phyloP scores from a whole-genome alignment of 2,329 filamentous ascomycete species.

The Paecilomyces fulvus region DNA sequence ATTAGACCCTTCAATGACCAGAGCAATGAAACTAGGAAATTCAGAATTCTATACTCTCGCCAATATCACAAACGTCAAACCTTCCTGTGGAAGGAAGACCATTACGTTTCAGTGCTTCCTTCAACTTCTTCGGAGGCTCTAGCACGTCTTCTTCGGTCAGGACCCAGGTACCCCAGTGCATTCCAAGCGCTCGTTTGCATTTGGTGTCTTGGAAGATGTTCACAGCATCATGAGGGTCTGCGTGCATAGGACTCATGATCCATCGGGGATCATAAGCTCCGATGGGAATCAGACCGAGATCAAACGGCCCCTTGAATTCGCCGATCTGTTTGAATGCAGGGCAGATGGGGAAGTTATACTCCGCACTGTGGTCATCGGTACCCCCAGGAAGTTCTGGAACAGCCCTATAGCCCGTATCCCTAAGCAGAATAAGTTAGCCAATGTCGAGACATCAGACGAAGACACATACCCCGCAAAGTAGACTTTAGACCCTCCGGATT shows the following conservation, averaged over 20 bases:
- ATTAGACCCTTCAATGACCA: not conserved
- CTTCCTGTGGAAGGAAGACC: constrained; percentile 61
- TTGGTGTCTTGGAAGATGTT: constrained; percentile 81
- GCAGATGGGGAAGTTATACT: constrained; percentile 61
- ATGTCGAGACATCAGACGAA: constrained; percentile 7
- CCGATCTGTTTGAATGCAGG: constrained; percentile 84
- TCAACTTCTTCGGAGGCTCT: constrained; percentile 68
- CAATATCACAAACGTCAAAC: constrained; percentile 78
- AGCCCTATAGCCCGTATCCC: constrained; percentile 82
- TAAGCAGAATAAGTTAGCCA: constrained; percentile 28
- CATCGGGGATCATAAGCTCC: constrained; percentile 64
- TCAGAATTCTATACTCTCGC: constrained; percentile 70
- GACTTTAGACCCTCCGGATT: constrained; percentile 65
- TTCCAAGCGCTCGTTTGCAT: constrained; percentile 70
- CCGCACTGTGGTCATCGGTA: constrained; percentile 63
- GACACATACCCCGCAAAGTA: constrained; percentile 62
- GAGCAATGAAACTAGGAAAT: not conserved
- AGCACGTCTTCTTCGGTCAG: constrained; percentile 76
- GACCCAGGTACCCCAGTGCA: constrained; percentile 89
- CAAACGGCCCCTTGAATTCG: constrained; percentile 70
- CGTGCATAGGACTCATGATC: constrained; percentile 74
- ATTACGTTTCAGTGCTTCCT: constrained; percentile 60
- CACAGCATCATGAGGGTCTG: constrained; percentile 77
- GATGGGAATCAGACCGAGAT: constrained; percentile 87
- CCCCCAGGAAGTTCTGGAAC: constrained; percentile 57